These are phyloP conservation scores for Capsicum chinense DNA, from an alignment of 257 asterid genomes.

Conservation along the genomic window DNA sequence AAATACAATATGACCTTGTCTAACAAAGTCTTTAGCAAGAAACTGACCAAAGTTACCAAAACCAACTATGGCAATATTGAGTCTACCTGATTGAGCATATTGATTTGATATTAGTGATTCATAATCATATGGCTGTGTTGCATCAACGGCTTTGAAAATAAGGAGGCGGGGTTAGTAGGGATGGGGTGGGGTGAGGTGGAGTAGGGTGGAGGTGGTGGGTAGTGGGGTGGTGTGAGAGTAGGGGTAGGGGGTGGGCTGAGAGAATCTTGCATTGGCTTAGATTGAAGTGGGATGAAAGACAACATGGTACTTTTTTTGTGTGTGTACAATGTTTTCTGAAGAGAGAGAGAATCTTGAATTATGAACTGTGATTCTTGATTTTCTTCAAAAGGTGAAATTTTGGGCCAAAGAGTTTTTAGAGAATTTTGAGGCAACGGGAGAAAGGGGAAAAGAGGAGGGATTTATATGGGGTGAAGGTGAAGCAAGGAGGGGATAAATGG, in stretches of 20 bases:
- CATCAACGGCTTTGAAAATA: slow-evolving; percentile 60
- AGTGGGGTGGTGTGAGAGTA: not conserved
- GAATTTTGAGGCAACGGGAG: not conserved
- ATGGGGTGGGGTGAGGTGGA: slow-evolving; percentile 25
- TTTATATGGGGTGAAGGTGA: no score
- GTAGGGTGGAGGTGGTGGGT: slow-evolving; percentile 29
- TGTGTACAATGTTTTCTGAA: not conserved
- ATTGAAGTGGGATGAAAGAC: slow-evolving; percentile 43
- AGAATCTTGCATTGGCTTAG: slow-evolving; percentile 34
- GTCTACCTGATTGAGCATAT: slow-evolving; percentile 53
- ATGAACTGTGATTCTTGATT: not conserved
- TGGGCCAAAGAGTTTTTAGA: not conserved
- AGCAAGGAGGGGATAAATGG: no score
- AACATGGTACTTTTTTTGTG: slow-evolving; percentile 37
- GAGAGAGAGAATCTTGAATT: not conserved
- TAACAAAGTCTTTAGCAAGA: slow-evolving; percentile 64
- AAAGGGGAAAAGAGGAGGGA: no score
- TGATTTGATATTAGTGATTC: slow-evolving; percentile 52
- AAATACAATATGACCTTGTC: slow-evolving; percentile 62
- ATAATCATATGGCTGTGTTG: slow-evolving; percentile 73
- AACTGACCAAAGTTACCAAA: slow-evolving; percentile 86
- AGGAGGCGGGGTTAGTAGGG: slow-evolving; percentile 32
- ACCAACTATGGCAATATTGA: slow-evolving; percentile 67
- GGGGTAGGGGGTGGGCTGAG: no score
- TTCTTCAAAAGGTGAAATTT: no score